A percentile compares a stretch with the other conserved stretches of the same genome.
phyloP scores from a whole-genome alignment of 2,329 filamentous ascomycete genomes.

The Fusarium praegraminearum region DNA sequence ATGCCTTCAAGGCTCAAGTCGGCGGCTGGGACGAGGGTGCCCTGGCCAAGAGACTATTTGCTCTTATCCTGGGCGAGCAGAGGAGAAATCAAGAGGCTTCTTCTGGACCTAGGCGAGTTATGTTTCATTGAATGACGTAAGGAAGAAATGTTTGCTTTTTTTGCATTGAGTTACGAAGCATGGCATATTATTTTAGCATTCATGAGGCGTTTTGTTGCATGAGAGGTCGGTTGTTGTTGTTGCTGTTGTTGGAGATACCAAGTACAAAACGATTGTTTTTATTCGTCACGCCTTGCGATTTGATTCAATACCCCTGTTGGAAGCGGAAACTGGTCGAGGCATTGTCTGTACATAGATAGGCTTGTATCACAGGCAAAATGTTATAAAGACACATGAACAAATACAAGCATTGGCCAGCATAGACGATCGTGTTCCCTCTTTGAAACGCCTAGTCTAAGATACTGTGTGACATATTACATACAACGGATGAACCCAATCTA shows the following conservation, averaged over 20 bases:
- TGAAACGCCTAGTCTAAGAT: slow-evolving; percentile 48
- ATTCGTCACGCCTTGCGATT: slow-evolving; percentile 28
- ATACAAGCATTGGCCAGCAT: slow-evolving; percentile 33
- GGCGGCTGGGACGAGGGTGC: slow-evolving; percentile 63
- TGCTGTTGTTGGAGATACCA: slow-evolving; percentile 41
- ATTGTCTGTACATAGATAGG: slow-evolving; percentile 5
- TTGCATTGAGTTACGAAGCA: slow-evolving; percentile 37
- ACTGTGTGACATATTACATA: slow-evolving; percentile 50
- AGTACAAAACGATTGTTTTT: slow-evolving; percentile 16
- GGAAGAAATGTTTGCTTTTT: slow-evolving; percentile 13
- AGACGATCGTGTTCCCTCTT: slow-evolving; percentile 47
- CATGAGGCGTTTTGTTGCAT: slow-evolving; percentile 42
- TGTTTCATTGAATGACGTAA: slow-evolving; percentile 48
- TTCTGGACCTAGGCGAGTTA: slow-evolving; percentile 39
- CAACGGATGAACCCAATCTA: slow-evolving; percentile 59
- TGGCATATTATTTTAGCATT: slow-evolving; percentile 31
- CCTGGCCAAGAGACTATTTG: slow-evolving; percentile 66
- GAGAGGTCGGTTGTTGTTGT: slow-evolving; percentile 20
- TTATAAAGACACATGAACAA: slow-evolving; percentile 24
- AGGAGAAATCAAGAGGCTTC: slow-evolving; percentile 39
- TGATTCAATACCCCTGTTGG: slow-evolving; percentile 24
- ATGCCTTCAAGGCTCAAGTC: slow-evolving; percentile 63
- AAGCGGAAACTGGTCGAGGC: not conserved
- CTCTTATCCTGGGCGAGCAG: slow-evolving; percentile 64
- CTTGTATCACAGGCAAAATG: slow-evolving; percentile 14